These are phyloP conservation scores for Fusarium sp. DNA, from an alignment of 2,329 filamentous ascomycete species.

Conservation along the genomic window DNA sequence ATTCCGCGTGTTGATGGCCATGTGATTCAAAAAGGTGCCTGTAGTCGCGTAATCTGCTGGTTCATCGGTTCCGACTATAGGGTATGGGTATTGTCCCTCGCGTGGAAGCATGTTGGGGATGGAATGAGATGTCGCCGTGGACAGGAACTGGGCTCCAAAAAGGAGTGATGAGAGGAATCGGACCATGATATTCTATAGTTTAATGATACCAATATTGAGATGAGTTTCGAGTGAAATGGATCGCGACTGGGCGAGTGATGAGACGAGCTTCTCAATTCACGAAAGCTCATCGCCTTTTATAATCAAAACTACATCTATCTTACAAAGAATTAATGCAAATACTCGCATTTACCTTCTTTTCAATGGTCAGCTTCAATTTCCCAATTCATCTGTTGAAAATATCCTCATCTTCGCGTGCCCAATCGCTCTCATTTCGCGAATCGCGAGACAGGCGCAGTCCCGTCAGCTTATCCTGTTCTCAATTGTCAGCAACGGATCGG, in stretches of 20 bases:
- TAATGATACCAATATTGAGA: accelerated
- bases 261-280: background rate
- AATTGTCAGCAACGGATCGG: background rate
- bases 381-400: background rate
- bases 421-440: conserved; percentile 7
- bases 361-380: background rate
- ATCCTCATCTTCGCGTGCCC: background rate
- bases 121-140: background rate
- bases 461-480: background rate
- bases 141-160: background rate
- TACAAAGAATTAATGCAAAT: background rate
- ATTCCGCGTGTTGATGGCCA: conserved; percentile 2
- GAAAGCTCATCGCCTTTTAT: background rate
- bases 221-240: accelerated
- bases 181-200: background rate
- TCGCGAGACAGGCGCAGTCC: background rate
- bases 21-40: conserved; percentile 5
- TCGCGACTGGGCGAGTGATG: no score
- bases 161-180: background rate
- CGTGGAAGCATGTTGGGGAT: background rate
- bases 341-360: background rate
- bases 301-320: no score
- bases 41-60: background rate
- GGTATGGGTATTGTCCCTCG: background rate
- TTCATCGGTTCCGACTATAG: background rate